phyloP scores from a whole-genome alignment of 2,329 filamentous ascomycete genomes.

The Ophiosphaerella narmari region DNA sequence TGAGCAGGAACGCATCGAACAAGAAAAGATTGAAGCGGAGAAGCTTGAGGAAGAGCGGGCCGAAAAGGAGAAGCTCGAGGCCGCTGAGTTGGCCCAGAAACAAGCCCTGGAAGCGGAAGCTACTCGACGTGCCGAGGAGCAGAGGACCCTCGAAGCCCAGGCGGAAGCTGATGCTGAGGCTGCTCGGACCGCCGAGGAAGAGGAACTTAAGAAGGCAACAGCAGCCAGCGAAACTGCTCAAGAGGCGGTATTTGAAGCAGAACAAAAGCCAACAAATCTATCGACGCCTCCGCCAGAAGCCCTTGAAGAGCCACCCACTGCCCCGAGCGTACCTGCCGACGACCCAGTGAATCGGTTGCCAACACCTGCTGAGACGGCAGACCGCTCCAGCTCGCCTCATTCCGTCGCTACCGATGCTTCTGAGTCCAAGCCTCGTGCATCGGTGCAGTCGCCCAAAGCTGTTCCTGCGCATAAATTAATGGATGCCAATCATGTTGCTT shows the following conservation, averaged over 20 bases:
- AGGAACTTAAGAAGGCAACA: background rate
- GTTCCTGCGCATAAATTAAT: slow-evolving; percentile 32
- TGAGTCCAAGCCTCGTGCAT: slow-evolving; percentile 22
- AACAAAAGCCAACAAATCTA: slow-evolving; percentile 16
- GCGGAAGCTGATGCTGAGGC: background rate
- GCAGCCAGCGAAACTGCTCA: background rate
- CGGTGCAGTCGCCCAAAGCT: slow-evolving; percentile 22
- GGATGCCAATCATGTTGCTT: slow-evolving; percentile 17
- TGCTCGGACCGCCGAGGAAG: background rate
- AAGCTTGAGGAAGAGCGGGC: background rate
- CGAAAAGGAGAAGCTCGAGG: slow-evolving; percentile 5
- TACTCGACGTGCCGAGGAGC: background rate
- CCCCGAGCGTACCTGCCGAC: slow-evolving; percentile 8
- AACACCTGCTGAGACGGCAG: slow-evolving; percentile 19
- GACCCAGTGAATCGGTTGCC: slow-evolving; percentile 20
- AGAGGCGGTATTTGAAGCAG: background rate
- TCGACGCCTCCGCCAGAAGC: slow-evolving; percentile 15
- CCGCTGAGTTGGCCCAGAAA: slow-evolving; percentile 4
- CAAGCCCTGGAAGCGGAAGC: slow-evolving; percentile 3
- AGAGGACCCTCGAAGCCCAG: background rate
- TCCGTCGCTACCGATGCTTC: slow-evolving; percentile 25
- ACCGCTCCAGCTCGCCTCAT: slow-evolving; percentile 21
- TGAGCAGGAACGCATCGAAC: background rate
- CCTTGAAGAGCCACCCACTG: slow-evolving; percentile 4
- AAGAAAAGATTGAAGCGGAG: background rate